Conservation (phyloP, 225 moss, liverwort and hornwort species). For the Pseudisothecium myosuroides region DNA sequence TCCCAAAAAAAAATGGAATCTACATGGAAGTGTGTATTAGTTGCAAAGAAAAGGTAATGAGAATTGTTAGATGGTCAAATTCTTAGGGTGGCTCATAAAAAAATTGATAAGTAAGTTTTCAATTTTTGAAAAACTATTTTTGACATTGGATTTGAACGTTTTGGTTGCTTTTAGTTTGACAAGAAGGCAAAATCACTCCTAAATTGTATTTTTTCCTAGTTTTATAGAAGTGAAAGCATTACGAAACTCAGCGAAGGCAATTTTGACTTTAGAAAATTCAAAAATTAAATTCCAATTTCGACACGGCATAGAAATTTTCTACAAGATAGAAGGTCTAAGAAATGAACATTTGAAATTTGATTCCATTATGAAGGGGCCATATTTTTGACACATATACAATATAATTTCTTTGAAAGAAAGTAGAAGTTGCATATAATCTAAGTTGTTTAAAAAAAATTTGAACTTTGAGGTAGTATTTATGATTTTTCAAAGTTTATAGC, state of each 20-base stretch:
- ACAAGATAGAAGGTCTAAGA: no score
- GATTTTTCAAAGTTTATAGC: not conserved
- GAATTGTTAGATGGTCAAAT: not conserved
- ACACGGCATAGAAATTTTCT: accelerated
- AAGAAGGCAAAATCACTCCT: not conserved
- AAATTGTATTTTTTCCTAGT: not conserved
- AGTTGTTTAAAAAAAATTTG: no score
- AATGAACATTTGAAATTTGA: not conserved
- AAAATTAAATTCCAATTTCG: not conserved
- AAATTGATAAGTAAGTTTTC: not conserved
- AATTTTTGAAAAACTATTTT: not conserved
- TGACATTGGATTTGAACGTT: not conserved
- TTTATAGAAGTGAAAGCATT: not conserved
- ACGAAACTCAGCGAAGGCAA: accelerated
- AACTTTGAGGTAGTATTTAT: no score
- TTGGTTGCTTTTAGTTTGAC: not conserved
- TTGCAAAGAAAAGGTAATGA: not conserved
- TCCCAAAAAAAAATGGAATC: not conserved
- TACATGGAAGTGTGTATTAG: not conserved
- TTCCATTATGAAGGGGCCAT: not conserved
- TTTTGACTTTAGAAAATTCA: accelerated
- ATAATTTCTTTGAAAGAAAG: no score
- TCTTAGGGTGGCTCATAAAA: accelerated
- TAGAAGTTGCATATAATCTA: not conserved
- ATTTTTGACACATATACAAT: not conserved